Base-by-base conservation (phyloP, 768 basidiomycete species). In the Obba rivulosa region DNA sequence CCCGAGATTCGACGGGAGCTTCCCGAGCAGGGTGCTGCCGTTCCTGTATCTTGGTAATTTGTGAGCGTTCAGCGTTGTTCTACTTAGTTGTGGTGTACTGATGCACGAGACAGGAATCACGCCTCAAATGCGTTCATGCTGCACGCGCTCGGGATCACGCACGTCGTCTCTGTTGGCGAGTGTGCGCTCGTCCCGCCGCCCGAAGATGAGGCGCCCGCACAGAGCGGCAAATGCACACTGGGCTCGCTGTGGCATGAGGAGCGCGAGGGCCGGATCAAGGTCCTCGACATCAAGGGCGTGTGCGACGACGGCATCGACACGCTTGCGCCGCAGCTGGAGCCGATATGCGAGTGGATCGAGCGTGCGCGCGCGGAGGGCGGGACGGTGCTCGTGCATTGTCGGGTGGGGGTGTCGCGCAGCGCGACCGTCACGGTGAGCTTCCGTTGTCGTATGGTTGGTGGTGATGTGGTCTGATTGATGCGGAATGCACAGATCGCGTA, bases 251-350 rank as follows among this genome's bases (percentile, higher is more conserved):
- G 85, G 83, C 80, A 82, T 46, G 91, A 94, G 66, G 89, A 92
- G 67, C 77, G 82, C 20, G 90, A 90, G 61, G 92, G 91, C 3
- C 74, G 90, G 47, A 93, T 94, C 62, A 87, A 89, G 63, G 91
- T 94, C 23, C 75, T 93, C 46, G 92, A 94, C 63, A 89, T 93
- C 64, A 85, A 92, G 67, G 87, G 87, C 35, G 83, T 96, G 22
- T 89, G 91, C 60, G 95, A 98, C 66, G 95, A 98, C 62, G 95
- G 95, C 3, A 95, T 96, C 63, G 93, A 95, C 67, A 91, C 89
- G 23, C 78, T 98, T 23, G 85, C 91, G 59, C 91, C 89, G 5
- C 85, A 93, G 66, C 76, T 98, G 25, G 82, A 82, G 50, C 84
- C 86, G 2, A 88, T 95, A 36, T 92, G 92, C 61, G 85, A 84